Evolutionary conservation across 495 filamentous ascomycete genomes (phyloP).

Genomic region (Tricharina praecox): DNA sequence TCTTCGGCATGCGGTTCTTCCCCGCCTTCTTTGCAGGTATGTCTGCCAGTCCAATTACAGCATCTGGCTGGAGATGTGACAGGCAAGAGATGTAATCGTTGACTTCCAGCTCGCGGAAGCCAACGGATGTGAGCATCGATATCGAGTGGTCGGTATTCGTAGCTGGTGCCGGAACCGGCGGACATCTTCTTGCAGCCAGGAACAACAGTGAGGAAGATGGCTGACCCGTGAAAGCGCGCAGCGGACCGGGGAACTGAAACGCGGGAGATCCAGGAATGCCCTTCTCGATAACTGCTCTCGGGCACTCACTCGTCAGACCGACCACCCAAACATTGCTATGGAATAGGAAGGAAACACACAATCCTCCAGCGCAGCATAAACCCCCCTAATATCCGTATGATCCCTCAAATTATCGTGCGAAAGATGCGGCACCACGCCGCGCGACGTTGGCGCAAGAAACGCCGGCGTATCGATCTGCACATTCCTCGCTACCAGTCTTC

Average conservation of each 20-base stretch:
- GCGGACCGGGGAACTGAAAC: slow-evolving; percentile 34
- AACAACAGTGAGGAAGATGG: slow-evolving; percentile 42
- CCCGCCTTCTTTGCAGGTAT: slow-evolving; percentile 46
- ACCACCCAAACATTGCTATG: slow-evolving; percentile 19
- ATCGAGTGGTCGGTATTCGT: slow-evolving; percentile 58
- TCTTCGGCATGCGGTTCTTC: slow-evolving; percentile 55
- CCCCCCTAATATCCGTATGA: slow-evolving; percentile 44
- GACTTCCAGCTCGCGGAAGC: slow-evolving; percentile 53
- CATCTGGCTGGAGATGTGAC: slow-evolving; percentile 53
- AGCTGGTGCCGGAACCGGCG: slow-evolving; percentile 53
- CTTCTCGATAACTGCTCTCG: slow-evolving; percentile 57
- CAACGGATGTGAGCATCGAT: slow-evolving; percentile 64
- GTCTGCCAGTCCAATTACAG: slow-evolving; percentile 64
- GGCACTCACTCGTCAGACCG: too few relatives aligned
- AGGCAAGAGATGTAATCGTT: slow-evolving; percentile 49
- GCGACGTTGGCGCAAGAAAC: slow-evolving; percentile 59
- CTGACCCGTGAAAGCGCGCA: slow-evolving; percentile 56
- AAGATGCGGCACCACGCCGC: slow-evolving; percentile 71
- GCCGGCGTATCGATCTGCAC: slow-evolving; percentile 44
- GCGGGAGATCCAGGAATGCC: slow-evolving; percentile 36
- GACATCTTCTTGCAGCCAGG: slow-evolving; percentile 61
- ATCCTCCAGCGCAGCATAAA: slow-evolving; percentile 80
- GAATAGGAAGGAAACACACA: slow-evolving; percentile 42
- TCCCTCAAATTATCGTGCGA: slow-evolving; percentile 64
- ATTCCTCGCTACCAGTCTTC: background rate